Evolutionary conservation across 2,329 filamentous ascomycete species (phyloP).

Genomic region (Fusarium hostae): DNA sequence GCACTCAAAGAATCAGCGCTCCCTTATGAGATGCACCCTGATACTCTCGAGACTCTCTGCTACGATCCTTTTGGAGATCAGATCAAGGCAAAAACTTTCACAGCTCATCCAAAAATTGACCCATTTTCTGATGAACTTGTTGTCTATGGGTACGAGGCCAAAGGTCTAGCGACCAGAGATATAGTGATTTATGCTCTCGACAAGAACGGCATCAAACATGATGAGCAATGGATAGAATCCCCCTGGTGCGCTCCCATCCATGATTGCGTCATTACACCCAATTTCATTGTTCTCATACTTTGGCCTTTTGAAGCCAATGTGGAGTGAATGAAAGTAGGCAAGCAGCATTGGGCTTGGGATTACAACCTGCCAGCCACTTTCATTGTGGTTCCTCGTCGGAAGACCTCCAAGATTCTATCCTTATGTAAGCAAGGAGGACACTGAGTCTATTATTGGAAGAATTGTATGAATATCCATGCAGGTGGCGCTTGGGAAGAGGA

Average conservation of each 20-base stretch:
- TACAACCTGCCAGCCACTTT: conserved; percentile 9
- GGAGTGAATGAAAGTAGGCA: conserved; percentile 7
- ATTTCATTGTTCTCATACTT: conserved; percentile 15
- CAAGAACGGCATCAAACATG: neutral
- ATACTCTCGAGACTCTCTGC: conserved; percentile 20
- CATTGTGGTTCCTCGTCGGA: conserved; percentile 3
- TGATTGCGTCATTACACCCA: conserved; percentile 22
- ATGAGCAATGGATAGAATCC: conserved; percentile 30
- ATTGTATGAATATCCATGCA: conserved; percentile 25
- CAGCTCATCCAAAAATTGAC: conserved; percentile 23
- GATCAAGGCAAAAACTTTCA: conserved; percentile 24
- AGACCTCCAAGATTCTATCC: neutral
- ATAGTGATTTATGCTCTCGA: conserved; percentile 20
- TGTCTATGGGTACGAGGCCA: conserved; percentile 28
- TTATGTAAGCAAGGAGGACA: conserved; percentile 19
- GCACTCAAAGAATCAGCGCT: conserved; percentile 12
- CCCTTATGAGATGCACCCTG: conserved; percentile 22
- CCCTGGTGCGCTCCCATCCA: conserved; percentile 23
- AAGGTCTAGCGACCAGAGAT: conserved; percentile 18
- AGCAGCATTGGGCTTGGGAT: conserved; percentile 26
- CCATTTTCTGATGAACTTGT: conserved; percentile 15
- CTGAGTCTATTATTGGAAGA: conserved; percentile 16
- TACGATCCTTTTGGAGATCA: conserved; percentile 12
- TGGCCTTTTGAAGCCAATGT: conserved; percentile 18
- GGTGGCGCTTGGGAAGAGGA: conserved; percentile 19